phyloP scores from a whole-genome alignment of 306 rosid genomes.

The Citrullus amarus region DNA sequence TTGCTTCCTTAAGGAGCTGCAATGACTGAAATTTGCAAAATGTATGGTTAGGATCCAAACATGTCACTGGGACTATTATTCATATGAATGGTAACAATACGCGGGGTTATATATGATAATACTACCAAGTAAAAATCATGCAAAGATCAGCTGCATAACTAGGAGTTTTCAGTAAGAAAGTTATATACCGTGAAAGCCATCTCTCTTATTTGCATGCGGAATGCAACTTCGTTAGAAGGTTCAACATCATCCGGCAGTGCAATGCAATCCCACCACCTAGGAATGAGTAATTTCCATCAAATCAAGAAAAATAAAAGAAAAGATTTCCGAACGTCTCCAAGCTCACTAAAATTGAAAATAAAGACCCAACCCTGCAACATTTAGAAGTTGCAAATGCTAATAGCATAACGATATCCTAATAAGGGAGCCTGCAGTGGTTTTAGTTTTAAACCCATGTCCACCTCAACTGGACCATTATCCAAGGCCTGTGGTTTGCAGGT shows the following conservation, averaged over 20 bases:
- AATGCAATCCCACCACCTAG: conserved; percentile 98
- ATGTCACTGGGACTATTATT: background rate
- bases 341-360: background rate
- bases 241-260: conserved; percentile 78
- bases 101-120: background rate
- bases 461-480: background rate
- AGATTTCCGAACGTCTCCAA: background rate
- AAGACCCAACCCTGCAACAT: background rate
- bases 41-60: conserved; percentile 11
- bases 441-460: background rate
- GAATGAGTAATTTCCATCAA: conserved; percentile 12
- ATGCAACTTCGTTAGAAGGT: conserved; percentile 58
- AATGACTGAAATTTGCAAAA: conserved; percentile 60
- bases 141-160: background rate
- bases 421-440: background rate
- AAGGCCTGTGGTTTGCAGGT: background rate
- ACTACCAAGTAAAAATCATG: background rate
- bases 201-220: conserved; percentile 72
- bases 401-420: background rate
- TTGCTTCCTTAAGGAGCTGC: conserved; percentile 66
- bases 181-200: conserved; percentile 63
- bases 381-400: background rate
- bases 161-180: background rate
- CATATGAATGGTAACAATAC: background rate
- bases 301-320: background rate